phyloP scores from a whole-genome alignment of 306 rosid genomes.

The Sicyos edulis region DNA sequence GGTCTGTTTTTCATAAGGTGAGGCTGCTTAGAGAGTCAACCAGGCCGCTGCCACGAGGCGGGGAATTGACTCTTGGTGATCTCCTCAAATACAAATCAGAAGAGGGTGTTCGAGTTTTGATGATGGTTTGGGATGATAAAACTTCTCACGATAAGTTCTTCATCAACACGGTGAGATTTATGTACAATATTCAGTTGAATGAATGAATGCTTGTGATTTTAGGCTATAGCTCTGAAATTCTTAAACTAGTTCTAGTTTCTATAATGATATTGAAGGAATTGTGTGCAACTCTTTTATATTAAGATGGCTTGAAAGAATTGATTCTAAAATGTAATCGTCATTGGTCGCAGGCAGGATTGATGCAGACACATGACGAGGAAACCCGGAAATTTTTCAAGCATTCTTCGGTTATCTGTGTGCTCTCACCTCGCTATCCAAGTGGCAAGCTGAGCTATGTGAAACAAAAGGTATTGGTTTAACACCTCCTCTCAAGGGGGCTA shows the following conservation, averaged over 20 bases:
- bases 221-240: neutral
- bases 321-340: conserved; percentile 14
- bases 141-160: conserved; percentile 62
- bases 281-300: conserved; percentile 9
- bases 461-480: conserved; percentile 44
- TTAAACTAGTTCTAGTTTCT: neutral
- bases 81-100: conserved; percentile 86
- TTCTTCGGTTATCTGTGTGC: conserved; percentile 83
- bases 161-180: conserved; percentile 50
- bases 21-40: conserved; percentile 65
- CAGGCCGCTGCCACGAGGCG: conserved; percentile 57
- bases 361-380: conserved; percentile 93
- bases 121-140: conserved; percentile 91
- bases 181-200: neutral
- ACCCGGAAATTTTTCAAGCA: conserved; percentile 76
- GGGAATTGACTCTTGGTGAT: conserved; percentile 72
- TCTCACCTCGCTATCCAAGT: conserved; percentile 79
- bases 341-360: conserved; percentile 65
- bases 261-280: neutral
- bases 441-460: conserved; percentile 62
- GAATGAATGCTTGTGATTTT: neutral
- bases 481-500: neutral
- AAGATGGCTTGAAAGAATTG: conserved; percentile 16
- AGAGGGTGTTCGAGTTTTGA: conserved; percentile 80
- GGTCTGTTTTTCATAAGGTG: conserved; percentile 78